Conservation (phyloP, 108 stramenopile species). For the Cyclotella baltica region DNA sequence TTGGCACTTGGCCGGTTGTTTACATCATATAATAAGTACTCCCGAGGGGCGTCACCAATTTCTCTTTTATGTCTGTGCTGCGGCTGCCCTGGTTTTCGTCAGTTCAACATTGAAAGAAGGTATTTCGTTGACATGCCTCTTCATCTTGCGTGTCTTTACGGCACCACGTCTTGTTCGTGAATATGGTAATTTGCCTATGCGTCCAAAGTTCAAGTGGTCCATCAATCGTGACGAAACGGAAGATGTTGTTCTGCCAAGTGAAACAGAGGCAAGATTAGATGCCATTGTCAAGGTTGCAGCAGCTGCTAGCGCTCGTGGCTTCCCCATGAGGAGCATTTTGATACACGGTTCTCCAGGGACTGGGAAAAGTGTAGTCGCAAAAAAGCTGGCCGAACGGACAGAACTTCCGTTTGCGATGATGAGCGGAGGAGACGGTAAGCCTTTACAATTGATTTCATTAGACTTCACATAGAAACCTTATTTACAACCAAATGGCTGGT, state of each 20-base stretch:
- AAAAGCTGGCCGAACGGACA: constrained; percentile 70
- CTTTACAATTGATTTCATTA: constrained; percentile 22
- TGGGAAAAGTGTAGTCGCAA: constrained; percentile 89
- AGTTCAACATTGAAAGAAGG: constrained; percentile 49
- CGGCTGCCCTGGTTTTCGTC: constrained; percentile 40
- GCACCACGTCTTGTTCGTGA: constrained; percentile 63
- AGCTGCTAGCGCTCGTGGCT: constrained; percentile 39
- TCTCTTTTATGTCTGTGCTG: constrained; percentile 42
- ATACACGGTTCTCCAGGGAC: constrained; percentile 85
- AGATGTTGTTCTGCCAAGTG: constrained; percentile 38
- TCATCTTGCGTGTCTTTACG: constrained; percentile 43
- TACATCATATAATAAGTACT: constrained; percentile 47
- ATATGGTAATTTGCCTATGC: constrained; percentile 41
- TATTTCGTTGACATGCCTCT: constrained; percentile 35
- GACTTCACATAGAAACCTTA: too few species aligned
- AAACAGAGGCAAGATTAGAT: constrained; percentile 42
- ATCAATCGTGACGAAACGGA: background rate
- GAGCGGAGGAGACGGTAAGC: constrained; percentile 77
- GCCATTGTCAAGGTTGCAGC: constrained; percentile 41
- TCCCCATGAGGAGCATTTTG: constrained; percentile 81
- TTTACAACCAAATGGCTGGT: background rate
- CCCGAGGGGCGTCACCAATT: constrained; percentile 49
- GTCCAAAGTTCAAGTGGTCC: constrained; percentile 10
- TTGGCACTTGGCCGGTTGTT: constrained; percentile 40
- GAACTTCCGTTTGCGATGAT: constrained; percentile 86